These are phyloP conservation scores for Pseudocercospora cruenta DNA, from an alignment of 2,329 filamentous ascomycete species.

Conservation along the genomic window DNA sequence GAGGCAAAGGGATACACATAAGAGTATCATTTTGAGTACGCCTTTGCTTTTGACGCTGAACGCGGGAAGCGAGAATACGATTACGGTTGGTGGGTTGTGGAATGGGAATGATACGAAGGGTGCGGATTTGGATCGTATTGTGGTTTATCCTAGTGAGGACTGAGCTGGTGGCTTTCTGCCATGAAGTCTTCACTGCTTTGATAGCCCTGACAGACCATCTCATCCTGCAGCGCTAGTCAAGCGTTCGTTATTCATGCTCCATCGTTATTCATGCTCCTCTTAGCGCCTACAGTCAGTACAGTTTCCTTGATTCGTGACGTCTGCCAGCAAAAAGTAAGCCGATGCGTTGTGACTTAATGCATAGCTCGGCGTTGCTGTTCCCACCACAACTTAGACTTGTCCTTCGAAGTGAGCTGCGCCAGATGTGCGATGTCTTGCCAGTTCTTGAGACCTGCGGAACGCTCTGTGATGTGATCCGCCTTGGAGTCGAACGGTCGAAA, in stretches of 20 bases:
- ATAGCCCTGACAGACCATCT: too few species aligned
- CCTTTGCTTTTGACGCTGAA: slow-evolving; percentile 59
- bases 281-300: too few species aligned
- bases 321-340: too few species aligned
- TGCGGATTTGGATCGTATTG: slow-evolving; percentile 62
- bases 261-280: too few species aligned
- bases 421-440: not conserved
- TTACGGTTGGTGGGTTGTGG: slow-evolving; percentile 60
- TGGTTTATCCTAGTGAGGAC: slow-evolving; percentile 62
- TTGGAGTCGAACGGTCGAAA: not conserved
- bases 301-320: too few species aligned
- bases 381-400: not conserved
- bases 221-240: too few species aligned
- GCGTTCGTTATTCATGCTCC: too few species aligned
- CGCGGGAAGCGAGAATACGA: slow-evolving; percentile 61
- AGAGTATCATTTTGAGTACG: slow-evolving; percentile 63
- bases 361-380: not conserved
- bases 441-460: not conserved
- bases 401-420: not conserved
- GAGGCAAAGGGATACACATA: slow-evolving; percentile 61
- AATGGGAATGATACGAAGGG: slow-evolving; percentile 62
- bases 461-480: not conserved
- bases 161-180: too few species aligned
- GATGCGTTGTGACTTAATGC: too few species aligned
- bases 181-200: too few species aligned